Conservation (phyloP, 2,329 filamentous ascomycete species). For the Calonectria naviculata region DNA sequence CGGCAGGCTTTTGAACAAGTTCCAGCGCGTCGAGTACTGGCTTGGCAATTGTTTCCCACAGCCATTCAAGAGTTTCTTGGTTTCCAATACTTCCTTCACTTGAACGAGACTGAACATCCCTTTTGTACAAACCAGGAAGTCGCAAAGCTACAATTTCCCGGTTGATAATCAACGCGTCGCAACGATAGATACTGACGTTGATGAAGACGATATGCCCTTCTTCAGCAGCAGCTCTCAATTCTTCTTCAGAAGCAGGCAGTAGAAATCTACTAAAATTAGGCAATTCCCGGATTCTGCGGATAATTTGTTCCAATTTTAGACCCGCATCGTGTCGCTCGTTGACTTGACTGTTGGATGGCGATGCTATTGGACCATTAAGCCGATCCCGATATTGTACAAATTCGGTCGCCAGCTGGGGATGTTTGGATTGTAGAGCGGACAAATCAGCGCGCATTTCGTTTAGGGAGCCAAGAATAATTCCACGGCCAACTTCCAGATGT, state of each 20-base stretch:
- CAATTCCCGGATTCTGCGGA: not conserved
- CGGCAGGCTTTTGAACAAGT: slow-evolving; percentile 26
- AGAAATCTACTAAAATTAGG: not conserved
- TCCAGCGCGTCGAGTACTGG: slow-evolving; percentile 41
- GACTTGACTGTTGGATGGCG: too few species aligned
- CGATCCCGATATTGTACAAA: not conserved
- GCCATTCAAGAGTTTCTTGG: slow-evolving; percentile 30
- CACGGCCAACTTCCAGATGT: not conserved
- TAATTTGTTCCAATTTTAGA: not conserved
- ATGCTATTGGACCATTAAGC: not conserved
- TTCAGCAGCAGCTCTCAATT: not conserved
- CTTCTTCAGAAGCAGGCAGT: not conserved
- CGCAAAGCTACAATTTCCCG: not conserved
- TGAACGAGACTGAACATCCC: slow-evolving; percentile 25
- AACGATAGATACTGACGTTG: not conserved
- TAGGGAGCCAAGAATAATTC: not conserved
- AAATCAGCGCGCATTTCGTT: not conserved
- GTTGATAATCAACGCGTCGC: not conserved
- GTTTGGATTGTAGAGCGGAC: not conserved
- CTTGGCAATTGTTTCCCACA: slow-evolving; percentile 41
- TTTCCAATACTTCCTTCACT: too few species aligned
- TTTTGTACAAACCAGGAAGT: too few species aligned
- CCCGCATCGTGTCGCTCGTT: not conserved
- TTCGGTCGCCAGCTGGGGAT: not conserved
- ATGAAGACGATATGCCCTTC: not conserved